These are phyloP conservation scores for Baorangia bicolor DNA, from an alignment of 768 basidiomycete species.

Conservation along the genomic window DNA sequence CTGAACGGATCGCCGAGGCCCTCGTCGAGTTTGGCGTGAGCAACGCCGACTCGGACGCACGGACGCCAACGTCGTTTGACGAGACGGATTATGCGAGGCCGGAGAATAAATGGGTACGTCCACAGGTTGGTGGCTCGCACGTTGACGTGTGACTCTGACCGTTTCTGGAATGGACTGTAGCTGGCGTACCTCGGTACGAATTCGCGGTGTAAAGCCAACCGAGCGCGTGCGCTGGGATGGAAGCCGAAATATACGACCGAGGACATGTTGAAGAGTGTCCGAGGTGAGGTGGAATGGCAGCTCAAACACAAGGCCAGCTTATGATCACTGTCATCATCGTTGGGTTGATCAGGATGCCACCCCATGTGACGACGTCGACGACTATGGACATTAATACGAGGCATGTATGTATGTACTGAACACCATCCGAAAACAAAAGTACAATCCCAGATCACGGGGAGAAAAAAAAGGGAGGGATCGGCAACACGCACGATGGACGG, in stretches of 20 bases:
- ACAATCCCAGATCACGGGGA: conserved; percentile 1
- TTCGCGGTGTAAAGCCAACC: conserved; percentile 13
- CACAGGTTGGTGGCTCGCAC: no score
- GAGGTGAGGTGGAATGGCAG: conserved; percentile 11
- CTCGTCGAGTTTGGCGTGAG: neutral
- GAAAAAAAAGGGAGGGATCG: neutral
- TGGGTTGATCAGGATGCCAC: no score
- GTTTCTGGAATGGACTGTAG: neutral
- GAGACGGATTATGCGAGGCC: conserved; percentile 5
- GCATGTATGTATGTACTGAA: conserved; percentile 8
- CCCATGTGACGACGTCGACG: neutral
- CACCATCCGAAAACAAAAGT: conserved; percentile 5
- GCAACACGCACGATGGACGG: neutral
- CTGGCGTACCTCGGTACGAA: conserved; percentile 14
- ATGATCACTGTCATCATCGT: neutral
- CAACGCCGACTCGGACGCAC: neutral
- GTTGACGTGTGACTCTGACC: neutral
- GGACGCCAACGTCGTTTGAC: conserved; percentile 44
- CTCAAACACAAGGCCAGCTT: neutral
- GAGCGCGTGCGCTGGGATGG: conserved; percentile 20
- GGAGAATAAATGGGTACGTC: neutral
- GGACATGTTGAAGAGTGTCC: conserved; percentile 16
- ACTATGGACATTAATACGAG: conserved; percentile 1
- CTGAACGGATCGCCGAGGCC: conserved; percentile 37
- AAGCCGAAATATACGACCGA: conserved; percentile 29